Evolutionary conservation across 1,284 basidiomycete species (phyloP), one percentile per base, ranked within the genome.

Genomic region (Schizopora paradoxa): DNA sequence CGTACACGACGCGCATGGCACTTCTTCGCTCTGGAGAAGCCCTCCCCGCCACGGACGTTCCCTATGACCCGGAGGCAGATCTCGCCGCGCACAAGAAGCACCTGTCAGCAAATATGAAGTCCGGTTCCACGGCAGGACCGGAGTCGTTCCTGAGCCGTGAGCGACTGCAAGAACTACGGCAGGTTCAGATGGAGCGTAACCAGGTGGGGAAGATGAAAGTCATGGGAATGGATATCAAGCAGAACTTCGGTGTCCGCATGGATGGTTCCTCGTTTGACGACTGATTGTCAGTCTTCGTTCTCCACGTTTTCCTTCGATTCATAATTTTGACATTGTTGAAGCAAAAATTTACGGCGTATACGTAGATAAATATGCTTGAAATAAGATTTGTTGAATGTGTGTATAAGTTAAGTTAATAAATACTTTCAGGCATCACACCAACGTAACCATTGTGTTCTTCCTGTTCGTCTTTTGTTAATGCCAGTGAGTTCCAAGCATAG

Each of bases 161-260:
- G 37, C 84, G 91, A 59, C 67, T 94, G 22, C 68, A 80, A 66
- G 89, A 91, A 51, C 65, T 95, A 39, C 70, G 90, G 16, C 76
- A 72, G 52, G 82, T 94, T 1, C 89, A 93, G 62, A 75, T 82
- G 51, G 89, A 93, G 60, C 76, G 90, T 26, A 68, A 80, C 14
- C 82, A 91, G 73, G 81, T 77, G 37, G 80, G 82, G 11, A 85
- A 84, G 62, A 88, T 89, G 85, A 89, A 89, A 59, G 66, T 80
- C 22, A 60, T 91, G 19, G 88, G 88, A 0, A 86, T 91, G 83
- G 83, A 89, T 16, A 70, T 89, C 40, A 86, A 83, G 56, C 76
- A 81, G 58, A 86, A 70, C 54, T 80, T 88, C 73, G 87, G 86
- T 35, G 86, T 90, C 19, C 69, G 86, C 41, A 90, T 88, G 86